Base-by-base conservation (phyloP, 148 eudicot genomes). In the Rhododendron molle region DNA sequence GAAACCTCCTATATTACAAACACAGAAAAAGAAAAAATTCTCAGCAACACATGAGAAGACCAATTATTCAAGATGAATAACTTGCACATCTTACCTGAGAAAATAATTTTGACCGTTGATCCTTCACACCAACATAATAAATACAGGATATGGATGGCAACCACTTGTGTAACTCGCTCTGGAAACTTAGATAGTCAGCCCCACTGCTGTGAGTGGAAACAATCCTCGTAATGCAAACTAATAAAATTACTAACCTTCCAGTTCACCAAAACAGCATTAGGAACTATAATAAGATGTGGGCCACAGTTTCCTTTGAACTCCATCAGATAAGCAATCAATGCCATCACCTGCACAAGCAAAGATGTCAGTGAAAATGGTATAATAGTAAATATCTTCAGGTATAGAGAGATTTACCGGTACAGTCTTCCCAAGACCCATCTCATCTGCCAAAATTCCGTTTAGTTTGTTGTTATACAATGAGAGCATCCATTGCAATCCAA, bases 361-460 rank as follows among this genome's bases (percentile, higher is more conserved):
- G 50, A 69, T 71, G 20, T 43, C 30, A 71, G 44, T 16, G 79
- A 67, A 67, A 60, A 32, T 4, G 26, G 15, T 69, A 23, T 23
- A 69, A 15, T 10, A 62, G 76, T 38, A 36, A 74, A 40, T 69
- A n/a, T n/a, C 54, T 26, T 44, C 77, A 60, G 28, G 60, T 40
- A 62, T 44, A 23, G 36, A 88, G 43, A 43, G 56, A 74, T 72
- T 83, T 80, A 93, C 99, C 98, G 95, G 99, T 49, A 97, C 99
- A 86, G 99, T 97, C 90, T 97, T 97, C 81, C 99, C 99, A 76
- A 97, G 98, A 90, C 99, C 99, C 99, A 97, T 97, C 91, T 97
- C 99, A 92, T 97, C 99, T 10, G 99, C 99, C 92, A 97, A 93
- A 91, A 97, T 97, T 82, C 99, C 99, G 90, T 97, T 97, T 74